phyloP scores from a whole-genome alignment of 2,329 filamentous ascomycete species.

The Phyllosticta citrichinensis region DNA sequence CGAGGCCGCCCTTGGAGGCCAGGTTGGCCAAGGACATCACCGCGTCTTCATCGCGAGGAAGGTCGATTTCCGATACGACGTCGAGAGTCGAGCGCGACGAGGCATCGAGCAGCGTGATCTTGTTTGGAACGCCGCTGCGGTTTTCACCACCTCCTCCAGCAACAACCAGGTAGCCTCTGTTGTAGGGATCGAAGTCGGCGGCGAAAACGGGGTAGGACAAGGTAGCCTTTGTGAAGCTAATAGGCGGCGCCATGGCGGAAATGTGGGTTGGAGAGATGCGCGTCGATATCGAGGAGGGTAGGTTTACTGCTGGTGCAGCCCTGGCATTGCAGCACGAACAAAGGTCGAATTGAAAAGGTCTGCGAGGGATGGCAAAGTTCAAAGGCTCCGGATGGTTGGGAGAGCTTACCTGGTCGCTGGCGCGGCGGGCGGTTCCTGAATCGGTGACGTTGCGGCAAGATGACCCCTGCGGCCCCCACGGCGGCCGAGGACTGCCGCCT shows the following conservation, averaged over 20 bases:
- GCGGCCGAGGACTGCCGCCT: not conserved
- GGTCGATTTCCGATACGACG: constrained; percentile 59
- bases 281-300: not conserved
- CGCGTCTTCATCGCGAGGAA: constrained; percentile 78
- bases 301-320: not conserved
- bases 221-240: constrained; percentile 49
- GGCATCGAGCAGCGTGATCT: constrained; percentile 69
- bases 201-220: constrained; percentile 79
- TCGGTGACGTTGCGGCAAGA: not conserved
- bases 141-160: constrained; percentile 71
- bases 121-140: constrained; percentile 73
- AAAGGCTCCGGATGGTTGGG: not conserved
- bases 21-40: constrained; percentile 73
- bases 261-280: not conserved
- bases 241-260: constrained; percentile 17
- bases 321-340: not conserved
- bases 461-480: not conserved
- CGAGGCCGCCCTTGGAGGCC: constrained; percentile 44
- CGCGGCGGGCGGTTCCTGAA: not conserved
- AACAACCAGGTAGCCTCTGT: constrained; percentile 66
- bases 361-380: not conserved
- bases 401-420: not conserved
- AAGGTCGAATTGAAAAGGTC: not conserved
- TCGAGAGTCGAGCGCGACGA: constrained; percentile 55
- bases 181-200: constrained; percentile 76